phyloP scores from a whole-genome alignment of 768 basidiomycete genomes.

The Hemileccinum rubropunctum region DNA sequence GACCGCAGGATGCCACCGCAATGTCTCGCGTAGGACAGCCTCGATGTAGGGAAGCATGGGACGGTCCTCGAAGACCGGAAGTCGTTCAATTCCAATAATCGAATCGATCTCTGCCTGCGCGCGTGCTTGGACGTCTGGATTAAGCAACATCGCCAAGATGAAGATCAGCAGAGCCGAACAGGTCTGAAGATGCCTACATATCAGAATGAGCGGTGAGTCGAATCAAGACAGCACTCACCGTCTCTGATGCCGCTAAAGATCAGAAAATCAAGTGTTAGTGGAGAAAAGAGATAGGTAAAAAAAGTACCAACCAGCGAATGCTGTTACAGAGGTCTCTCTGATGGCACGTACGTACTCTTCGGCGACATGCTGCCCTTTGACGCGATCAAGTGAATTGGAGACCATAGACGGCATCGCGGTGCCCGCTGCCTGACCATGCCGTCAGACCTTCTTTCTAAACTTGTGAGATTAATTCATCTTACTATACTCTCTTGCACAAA shows the following conservation, averaged over 20 bases:
- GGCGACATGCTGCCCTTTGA: constrained; percentile 1
- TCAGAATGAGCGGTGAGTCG: neutral
- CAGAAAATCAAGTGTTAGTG: neutral
- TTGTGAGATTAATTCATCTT: neutral
- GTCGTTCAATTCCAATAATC: constrained; percentile 28
- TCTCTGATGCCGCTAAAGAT: constrained; percentile 27
- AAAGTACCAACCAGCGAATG: constrained; percentile 26
- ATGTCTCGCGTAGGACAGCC: constrained; percentile 32
- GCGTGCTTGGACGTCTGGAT: constrained; percentile 36
- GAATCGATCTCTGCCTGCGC: constrained; percentile 39
- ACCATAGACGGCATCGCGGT: constrained; percentile 29
- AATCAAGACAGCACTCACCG: constrained; percentile 14
- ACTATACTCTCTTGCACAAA: constrained; percentile 34
- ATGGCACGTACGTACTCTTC: constrained; percentile 18
- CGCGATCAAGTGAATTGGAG: constrained; percentile 17
- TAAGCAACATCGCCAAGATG: constrained; percentile 35
- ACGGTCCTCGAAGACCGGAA: constrained; percentile 32
- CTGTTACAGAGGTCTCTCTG: constrained; percentile 30
- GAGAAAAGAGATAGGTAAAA: neutral
- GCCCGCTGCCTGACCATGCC: constrained; percentile 18
- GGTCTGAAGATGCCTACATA: constrained; percentile 21
- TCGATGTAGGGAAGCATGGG: constrained; percentile 25
- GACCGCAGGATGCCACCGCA: constrained; percentile 35
- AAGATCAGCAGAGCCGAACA: constrained; percentile 31
- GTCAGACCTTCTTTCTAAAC: neutral